Conservation (phyloP, 768 basidiomycete genomes). For the Lyophyllum semitale region DNA sequence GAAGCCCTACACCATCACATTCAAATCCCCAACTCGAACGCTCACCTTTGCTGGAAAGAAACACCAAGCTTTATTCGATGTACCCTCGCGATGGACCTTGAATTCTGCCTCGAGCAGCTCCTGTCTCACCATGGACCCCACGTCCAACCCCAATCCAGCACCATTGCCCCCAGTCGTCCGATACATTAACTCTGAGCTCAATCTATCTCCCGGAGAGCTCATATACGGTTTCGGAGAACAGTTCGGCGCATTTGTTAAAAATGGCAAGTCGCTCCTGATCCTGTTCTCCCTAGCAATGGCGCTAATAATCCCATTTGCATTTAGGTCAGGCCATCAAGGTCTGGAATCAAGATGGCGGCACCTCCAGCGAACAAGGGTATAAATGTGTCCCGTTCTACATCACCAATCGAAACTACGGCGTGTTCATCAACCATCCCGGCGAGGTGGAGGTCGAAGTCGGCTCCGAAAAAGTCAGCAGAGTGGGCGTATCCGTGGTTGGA, state of each 20-base stretch:
- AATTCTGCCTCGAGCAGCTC: slow-evolving; percentile 54
- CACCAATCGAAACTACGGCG: slow-evolving; percentile 70
- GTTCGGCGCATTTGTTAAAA: slow-evolving; percentile 75
- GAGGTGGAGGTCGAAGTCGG: slow-evolving; percentile 78
- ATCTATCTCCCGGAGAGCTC: slow-evolving; percentile 67
- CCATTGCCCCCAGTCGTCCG: slow-evolving; percentile 42
- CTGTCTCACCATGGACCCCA: slow-evolving; percentile 56
- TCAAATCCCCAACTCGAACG: slow-evolving; percentile 49
- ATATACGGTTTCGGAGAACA: slow-evolving; percentile 78
- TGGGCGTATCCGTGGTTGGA: slow-evolving; percentile 64
- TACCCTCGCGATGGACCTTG: slow-evolving; percentile 55
- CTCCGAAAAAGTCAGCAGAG: slow-evolving; percentile 64
- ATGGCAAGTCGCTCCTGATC: slow-evolving; percentile 47
- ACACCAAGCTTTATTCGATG: slow-evolving; percentile 57
- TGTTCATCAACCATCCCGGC: slow-evolving; percentile 76
- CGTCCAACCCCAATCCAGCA: slow-evolving; percentile 55
- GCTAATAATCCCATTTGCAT: background rate
- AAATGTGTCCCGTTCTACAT: slow-evolving; percentile 72
- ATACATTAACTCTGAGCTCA: slow-evolving; percentile 61
- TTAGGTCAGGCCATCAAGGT: slow-evolving; percentile 58
- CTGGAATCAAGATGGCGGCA: slow-evolving; percentile 80
- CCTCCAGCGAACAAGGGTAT: slow-evolving; percentile 67
- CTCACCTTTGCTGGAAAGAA: slow-evolving; percentile 55
- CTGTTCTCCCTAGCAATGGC: slow-evolving; percentile 10
- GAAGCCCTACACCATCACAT: slow-evolving; percentile 64